A percentile compares a stretch with the other conserved stretches of the same genome.
Conservation (phyloP, 306 rosid species). For the Trifolium fragiferum region DNA sequence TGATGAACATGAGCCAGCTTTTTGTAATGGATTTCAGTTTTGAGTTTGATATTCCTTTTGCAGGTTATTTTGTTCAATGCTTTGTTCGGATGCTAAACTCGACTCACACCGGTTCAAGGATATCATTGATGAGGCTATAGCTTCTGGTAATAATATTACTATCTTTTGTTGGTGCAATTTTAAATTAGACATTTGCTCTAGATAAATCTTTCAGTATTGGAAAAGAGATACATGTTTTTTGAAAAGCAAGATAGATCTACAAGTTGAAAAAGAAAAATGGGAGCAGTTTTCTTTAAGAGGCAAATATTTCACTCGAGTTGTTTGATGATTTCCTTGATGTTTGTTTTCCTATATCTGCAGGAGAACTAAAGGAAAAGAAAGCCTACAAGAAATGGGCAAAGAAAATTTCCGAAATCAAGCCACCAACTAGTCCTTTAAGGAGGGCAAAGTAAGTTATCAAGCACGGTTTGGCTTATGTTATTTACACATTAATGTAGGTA, state of each 20-base stretch:
- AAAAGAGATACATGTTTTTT: slow-evolving; percentile 14
- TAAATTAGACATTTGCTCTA: slow-evolving; percentile 11
- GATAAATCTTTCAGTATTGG: slow-evolving; percentile 27
- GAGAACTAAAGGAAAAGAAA: slow-evolving; percentile 77
- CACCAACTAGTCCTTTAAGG: slow-evolving; percentile 82
- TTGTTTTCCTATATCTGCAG: slow-evolving; percentile 42
- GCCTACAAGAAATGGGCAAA: slow-evolving; percentile 77
- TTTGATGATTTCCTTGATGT: slow-evolving; percentile 25
- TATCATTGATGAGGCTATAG: slow-evolving; percentile 71
- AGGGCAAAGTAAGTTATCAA: slow-evolving; percentile 37
- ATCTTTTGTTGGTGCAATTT: slow-evolving; percentile 22
- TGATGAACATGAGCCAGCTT: slow-evolving; percentile 4
- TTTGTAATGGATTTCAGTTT: slow-evolving; percentile 18
- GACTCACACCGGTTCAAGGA: slow-evolving; percentile 89
- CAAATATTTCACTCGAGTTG: slow-evolving; percentile 32
- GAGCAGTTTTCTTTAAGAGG: slow-evolving; percentile 2
- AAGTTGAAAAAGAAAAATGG: slow-evolving; percentile 3
- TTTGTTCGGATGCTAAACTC: slow-evolving; percentile 87
- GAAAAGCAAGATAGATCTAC: slow-evolving; percentile 14
- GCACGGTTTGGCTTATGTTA: slow-evolving; percentile 11
- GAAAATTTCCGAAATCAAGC: slow-evolving; percentile 75
- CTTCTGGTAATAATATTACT: slow-evolving; percentile 56
- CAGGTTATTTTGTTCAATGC: slow-evolving; percentile 96
- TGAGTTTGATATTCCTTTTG: slow-evolving; percentile 42
- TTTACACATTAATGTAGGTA: not conserved